phyloP scores from a whole-genome alignment of 2,329 filamentous ascomycete species.

The Colletotrichum theobromicola region DNA sequence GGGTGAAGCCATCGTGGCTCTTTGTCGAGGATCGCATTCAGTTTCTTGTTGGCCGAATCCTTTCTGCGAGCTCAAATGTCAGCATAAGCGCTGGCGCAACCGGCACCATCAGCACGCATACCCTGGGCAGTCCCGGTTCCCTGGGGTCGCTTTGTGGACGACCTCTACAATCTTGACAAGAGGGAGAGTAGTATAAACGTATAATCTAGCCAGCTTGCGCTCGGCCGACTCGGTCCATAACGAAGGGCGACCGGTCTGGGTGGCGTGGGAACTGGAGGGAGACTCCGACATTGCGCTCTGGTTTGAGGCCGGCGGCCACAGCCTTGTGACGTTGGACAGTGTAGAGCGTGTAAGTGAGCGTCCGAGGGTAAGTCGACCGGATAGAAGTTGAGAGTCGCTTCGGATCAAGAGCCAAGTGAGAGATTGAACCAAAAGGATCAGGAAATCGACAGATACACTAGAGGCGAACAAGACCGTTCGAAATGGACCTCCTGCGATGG shows the following conservation, averaged over 20 bases:
- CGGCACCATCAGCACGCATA: background rate
- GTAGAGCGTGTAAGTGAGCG: conserved; percentile 8
- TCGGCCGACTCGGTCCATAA: conserved; percentile 60
- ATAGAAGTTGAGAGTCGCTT: background rate
- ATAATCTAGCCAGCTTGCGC: conserved; percentile 60
- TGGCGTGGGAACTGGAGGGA: conserved; percentile 32
- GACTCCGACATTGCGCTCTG: conserved; percentile 22
- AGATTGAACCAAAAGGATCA: background rate
- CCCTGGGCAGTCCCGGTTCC: conserved; percentile 16
- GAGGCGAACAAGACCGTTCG: background rate
- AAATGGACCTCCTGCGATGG: background rate
- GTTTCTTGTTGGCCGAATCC: conserved; percentile 64
- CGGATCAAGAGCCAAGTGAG: background rate
- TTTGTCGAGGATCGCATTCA: conserved; percentile 61
- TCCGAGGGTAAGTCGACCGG: background rate
- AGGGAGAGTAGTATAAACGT: conserved; percentile 60
- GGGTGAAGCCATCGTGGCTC: conserved; percentile 64
- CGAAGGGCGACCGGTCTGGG: conserved; percentile 54
- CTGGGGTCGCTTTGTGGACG: conserved; percentile 44
- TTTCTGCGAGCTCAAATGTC: conserved; percentile 40
- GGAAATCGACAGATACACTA: background rate
- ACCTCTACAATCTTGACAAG: conserved; percentile 54
- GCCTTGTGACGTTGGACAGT: conserved; percentile 9
- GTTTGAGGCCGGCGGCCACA: conserved; percentile 1
- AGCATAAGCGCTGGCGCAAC: conserved; percentile 13